These are phyloP conservation scores for Linum lewisii DNA, from an alignment of 345 rosid genomes.

Conservation along the genomic window DNA sequence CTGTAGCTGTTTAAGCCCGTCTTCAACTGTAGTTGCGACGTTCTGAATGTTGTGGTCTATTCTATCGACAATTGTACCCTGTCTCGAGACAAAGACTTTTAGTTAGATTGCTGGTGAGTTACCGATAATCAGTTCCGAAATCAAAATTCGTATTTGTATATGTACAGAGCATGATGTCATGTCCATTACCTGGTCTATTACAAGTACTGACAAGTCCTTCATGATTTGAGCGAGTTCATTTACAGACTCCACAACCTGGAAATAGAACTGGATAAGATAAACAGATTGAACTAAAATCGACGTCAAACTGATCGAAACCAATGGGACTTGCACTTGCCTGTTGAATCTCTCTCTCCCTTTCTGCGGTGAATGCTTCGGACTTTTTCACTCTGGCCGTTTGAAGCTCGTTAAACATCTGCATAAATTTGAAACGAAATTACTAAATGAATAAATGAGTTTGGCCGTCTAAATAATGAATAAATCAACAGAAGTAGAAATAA, in stretches of 20 bases:
- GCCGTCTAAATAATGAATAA: not conserved
- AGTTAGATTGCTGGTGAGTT: not conserved
- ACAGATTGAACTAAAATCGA: not conserved
- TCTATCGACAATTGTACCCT: conserved; percentile 92
- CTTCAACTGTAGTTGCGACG: conserved; percentile 76
- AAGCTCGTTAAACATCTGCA: conserved; percentile 61
- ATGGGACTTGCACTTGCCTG: conserved; percentile 42
- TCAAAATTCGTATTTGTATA: too few relatives aligned
- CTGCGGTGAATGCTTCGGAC: conserved; percentile 66
- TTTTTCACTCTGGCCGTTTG: conserved; percentile 77
- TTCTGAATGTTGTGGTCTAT: conserved; percentile 91
- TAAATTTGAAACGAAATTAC: not conserved
- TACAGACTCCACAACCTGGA: conserved; percentile 92
- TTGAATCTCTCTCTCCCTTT: conserved; percentile 95
- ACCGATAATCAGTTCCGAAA: too few relatives aligned
- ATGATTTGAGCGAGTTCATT: conserved; percentile 95
- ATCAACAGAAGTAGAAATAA: not conserved
- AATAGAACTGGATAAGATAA: conserved; percentile 3
- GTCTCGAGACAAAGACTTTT: not conserved
- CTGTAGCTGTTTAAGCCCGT: conserved; percentile 86
- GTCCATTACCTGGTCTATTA: conserved; percentile 78
- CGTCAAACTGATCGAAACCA: not conserved
- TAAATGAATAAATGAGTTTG: too few relatives aligned
- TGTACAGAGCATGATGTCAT: too few relatives aligned
- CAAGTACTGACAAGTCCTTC: conserved; percentile 94